Evolutionary conservation across 2,329 filamentous ascomycete genomes (phyloP), one percentile per base, ranked within the genome.

Genomic region (Amylocarpus encephaloides): DNA sequence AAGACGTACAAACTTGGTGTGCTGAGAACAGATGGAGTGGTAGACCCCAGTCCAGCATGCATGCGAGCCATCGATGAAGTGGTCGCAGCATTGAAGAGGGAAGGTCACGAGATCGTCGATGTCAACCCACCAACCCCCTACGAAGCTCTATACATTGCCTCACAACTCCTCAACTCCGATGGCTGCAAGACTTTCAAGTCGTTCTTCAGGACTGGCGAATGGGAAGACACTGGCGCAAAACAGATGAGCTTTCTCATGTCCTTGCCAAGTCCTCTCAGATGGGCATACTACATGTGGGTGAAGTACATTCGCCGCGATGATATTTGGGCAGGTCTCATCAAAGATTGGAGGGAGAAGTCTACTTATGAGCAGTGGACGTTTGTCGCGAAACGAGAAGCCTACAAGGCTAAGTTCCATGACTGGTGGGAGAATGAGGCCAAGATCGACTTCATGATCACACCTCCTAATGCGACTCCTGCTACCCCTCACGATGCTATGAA

Each of bases 391-490:
- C 80, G 91, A 19, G 92, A 96, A 69, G 74, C 76, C 1, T 94
- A 88, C 73, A 85, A 88, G 58, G 78, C 77, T 12, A 76, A 73
- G 46, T 96, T 89, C 82, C 91, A 88, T 66, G 79, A 85, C 18
- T 96, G 89, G 86, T 94, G 89, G 88, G 79, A 88, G 53, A 79
- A 88, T 52, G 71, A 76, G 10, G 77, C 79, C 34, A 73, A 82
- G 42, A 71, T 91, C 56, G 91, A 96, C 68, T 83, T 91, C 57
- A 76, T 96, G 58, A 69, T 96, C 32, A 82, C 86, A 9, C 86
- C 87, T n/a, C 89, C 85, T 0, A 95, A 96, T 66, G 89, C 91
- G 0, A 95, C 89, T 0, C 90, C 91, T 1, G 91, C 91, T 0
- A 80, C 95, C 3, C 90, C 90, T 1, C 90, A 95, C 65, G 80